Base-by-base conservation (phyloP, 345 rosid species). In the Hypericum perforatum region DNA sequence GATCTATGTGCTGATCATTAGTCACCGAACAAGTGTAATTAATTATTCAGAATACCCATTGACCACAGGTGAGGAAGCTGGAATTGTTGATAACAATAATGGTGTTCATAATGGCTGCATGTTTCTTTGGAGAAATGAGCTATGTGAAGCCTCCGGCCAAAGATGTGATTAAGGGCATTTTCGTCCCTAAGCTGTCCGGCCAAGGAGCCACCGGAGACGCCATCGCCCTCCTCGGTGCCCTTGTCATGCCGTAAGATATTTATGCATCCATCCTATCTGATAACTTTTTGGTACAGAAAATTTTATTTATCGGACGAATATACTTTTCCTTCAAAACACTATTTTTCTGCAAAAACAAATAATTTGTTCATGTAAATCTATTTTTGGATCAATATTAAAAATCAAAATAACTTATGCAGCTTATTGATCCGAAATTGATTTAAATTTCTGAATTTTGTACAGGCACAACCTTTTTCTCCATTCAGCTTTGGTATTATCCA, bases 161-260 rank as follows among this genome's bases (percentile, higher is more conserved):
- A 0, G 82, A n/a, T 29, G 76, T 76, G 9, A 41, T 76, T 7
- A 72, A 58, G 62, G 85, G 81, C 63, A 71, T 76, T 75, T 74
- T 76, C 37, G 36, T 71, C 9, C 79, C 82, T 2, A 79, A 70
- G 50, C 78, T 67, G 11, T 29, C 29, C 0, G 80, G 78, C 51
- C 49, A 60, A 10, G 74, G 72, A 1, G 76, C 84, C 61, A 70
- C 74, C 8, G 72, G 57, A 6, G 66, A 63, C 22, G 65, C 84
- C 41, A 70, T 78, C 5, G 80, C 84, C 59, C 72, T 78, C 3
- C 51, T 78, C 42, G 80, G 84, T 0, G 76, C 80, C 37, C 74
- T 75, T 6, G 22, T 78, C 54, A 75, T 73, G 74, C 78, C 84
- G 84, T 78, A 68, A 8, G 73, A 41, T 61, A 11, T 7, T 42